Conservation (phyloP, 78 protist species). For the Polysphondylium violaceum region DNA sequence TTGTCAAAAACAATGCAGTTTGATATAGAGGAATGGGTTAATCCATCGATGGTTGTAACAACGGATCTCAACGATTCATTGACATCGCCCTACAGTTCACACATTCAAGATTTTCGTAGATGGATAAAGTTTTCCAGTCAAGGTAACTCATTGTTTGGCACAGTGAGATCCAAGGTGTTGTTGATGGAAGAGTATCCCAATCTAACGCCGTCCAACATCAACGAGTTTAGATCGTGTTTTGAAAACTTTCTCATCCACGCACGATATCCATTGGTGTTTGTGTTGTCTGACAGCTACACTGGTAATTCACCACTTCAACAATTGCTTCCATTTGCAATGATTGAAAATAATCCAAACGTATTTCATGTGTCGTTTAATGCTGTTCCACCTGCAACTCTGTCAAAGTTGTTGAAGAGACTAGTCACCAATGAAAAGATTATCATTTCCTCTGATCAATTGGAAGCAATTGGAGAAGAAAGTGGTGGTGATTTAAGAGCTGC, state of each 20-base stretch:
- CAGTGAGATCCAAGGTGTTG: background rate
- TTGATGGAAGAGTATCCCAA: slow-evolving; percentile 58
- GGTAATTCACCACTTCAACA: slow-evolving; percentile 19
- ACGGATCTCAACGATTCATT: slow-evolving; percentile 25
- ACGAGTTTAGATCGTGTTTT: slow-evolving; percentile 18
- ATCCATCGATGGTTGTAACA: slow-evolving; percentile 37
- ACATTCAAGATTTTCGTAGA: slow-evolving; percentile 17
- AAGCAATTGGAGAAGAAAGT: slow-evolving; percentile 26
- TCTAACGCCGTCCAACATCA: background rate
- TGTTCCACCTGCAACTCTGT: slow-evolving; percentile 28
- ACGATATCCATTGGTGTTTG: slow-evolving; percentile 34
- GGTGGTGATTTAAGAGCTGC: slow-evolving; percentile 76
- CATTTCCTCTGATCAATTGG: background rate
- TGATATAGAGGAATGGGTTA: slow-evolving; percentile 60
- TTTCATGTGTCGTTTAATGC: slow-evolving; percentile 16
- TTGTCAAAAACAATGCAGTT: slow-evolving; percentile 26
- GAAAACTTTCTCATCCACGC: background rate
- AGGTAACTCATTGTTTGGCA: slow-evolving; percentile 3
- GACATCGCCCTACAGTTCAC: slow-evolving; percentile 16
- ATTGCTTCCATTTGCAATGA: slow-evolving; percentile 4
- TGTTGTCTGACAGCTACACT: slow-evolving; percentile 8
- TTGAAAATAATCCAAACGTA: background rate
- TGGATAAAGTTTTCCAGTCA: slow-evolving; percentile 52
- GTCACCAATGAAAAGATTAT: background rate
- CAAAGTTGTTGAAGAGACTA: slow-evolving; percentile 6